Base-by-base conservation (phyloP, 1,139 yeast species). In the Debaryomyces singareniensis region DNA sequence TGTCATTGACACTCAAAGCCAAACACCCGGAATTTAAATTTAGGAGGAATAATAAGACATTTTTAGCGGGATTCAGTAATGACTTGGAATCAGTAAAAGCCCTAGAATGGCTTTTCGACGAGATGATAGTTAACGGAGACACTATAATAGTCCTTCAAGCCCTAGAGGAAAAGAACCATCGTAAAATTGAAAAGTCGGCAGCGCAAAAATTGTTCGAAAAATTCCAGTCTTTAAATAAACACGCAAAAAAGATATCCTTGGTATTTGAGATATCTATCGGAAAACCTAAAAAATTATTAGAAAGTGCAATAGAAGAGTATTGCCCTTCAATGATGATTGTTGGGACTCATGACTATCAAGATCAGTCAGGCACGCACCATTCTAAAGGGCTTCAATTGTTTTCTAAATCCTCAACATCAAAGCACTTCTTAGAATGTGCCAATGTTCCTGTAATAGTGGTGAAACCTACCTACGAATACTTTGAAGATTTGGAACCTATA, bases 381-480 rank as follows among this genome's bases (percentile, higher is more conserved):
- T 68, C 63, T 25, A 66, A 71, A 24, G 58, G 70, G 10, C 55
- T 77, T 27, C n/a, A 18, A 9, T n/a, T n/a, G 7, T 12, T 23
- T 12, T 7, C 25, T 7, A 10, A 12, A 7, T 10, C 14, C 9
- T 7, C 13, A 7, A 54, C 71, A 27, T 51, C 67, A 14, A 68
- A 67, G 27, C 72, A 76, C 49, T 79, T 80, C 41, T 55, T 80
- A 25, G 80, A 78, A 46, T 77, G 72, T 45, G 79, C 84, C 0
- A 67, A 75, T 13, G 76, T 80, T 1, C 87, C 87, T 0, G 85
- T 78, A 4, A 68, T 78, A 28, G 73, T 78, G 7, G 82, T 80
- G 6, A 75, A 78, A 37, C 83, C 84, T 1, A 55, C 57, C 13
- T 69, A 72, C 41, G 62, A 62, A 31, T 55, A 60, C 35, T 40